phyloP scores from a whole-genome alignment of 2,329 filamentous ascomycete species.

The Monilinia polystroma region DNA sequence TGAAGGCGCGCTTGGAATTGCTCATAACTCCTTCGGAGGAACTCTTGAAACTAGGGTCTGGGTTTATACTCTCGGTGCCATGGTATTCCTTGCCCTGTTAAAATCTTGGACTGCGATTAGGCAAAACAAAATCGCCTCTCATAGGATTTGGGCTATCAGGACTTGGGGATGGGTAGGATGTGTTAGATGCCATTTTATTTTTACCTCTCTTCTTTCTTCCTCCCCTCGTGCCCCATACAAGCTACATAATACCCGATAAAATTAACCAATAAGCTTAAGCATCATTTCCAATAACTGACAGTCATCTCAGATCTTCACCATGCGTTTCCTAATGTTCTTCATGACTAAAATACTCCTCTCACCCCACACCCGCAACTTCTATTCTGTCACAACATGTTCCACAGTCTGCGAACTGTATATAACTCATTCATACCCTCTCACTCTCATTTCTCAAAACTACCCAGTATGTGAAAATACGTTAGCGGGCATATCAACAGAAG shows the following conservation, averaged over 20 bases:
- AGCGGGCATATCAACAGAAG: not conserved
- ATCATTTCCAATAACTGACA: not conserved
- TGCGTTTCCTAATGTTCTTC: constrained; percentile 1
- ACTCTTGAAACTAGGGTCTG: constrained; percentile 16
- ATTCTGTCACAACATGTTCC: constrained; percentile 10
- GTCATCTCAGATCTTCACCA: not conserved
- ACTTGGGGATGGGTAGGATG: constrained; percentile 17
- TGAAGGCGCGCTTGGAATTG: constrained; percentile 10
- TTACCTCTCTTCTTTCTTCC: not conserved
- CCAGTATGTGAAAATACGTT: not conserved
- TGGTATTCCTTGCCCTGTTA: not conserved
- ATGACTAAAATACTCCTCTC: not conserved
- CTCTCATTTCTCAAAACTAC: constrained; percentile 1
- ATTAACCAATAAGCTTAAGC: not conserved
- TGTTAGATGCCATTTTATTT: not conserved
- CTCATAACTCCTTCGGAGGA: constrained; percentile 7
- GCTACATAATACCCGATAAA: too few species aligned
- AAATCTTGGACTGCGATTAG: constrained; percentile 14
- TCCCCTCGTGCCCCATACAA: not conserved
- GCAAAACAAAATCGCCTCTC: not conserved
- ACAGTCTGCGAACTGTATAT: constrained; percentile 1
- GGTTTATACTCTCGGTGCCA: constrained; percentile 6
- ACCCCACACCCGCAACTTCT: constrained; percentile 1
- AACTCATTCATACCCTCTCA: not conserved
- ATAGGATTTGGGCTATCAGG: constrained; percentile 19